Base-by-base conservation (phyloP, 768 basidiomycete species). In the Leccinum obscurum region DNA sequence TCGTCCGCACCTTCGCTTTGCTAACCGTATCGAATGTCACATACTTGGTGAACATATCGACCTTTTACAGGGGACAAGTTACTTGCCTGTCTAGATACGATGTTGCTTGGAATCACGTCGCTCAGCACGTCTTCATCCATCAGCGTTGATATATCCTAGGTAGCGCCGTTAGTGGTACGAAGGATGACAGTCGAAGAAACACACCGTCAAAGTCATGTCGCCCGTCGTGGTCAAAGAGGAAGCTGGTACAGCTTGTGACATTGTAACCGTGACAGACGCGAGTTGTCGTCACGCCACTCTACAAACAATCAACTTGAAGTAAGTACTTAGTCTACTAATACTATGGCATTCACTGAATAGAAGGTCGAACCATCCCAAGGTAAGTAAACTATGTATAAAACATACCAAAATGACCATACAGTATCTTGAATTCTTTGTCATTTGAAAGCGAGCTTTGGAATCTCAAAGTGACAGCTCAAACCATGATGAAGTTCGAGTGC, bases 101-200 rank as follows among this genome's bases (percentile, higher is more conserved):
- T 93, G 71, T 93, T 92, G 72, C 88, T 90, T 2, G 94, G 94
- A 8, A 96, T 87, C 59, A 95, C 85, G 72, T 96, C 94, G 68
- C 90, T 92, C 62, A 97, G 81, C 54, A 93, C 88, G 73, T 95
- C 94, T 56, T 94, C 93, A 13, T 86, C 85, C 68, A 77, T 78
- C 9, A 62, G 66, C 1, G 22, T 56, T 22, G 59, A 44, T 4
- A 37, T 49, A 34, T 68, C 65, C 67, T 74, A 30, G 3, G 22
- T n/a, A 24, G 6, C 26, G 5, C 9, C n/a, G 22, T 70, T 24
- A 68, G 51, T 24, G 6, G 13, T 14, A 20, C 15, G 17, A 44
- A 44, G 37, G 24, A 32, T 41, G 5, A 34, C n/a, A 52, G 35
- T 50, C 26, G 24, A 48, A 37, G 24, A 52, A 58, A 73, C 68